phyloP scores from a whole-genome alignment of 805 yeast genomes.

The Pichia sporocuriosa region DNA sequence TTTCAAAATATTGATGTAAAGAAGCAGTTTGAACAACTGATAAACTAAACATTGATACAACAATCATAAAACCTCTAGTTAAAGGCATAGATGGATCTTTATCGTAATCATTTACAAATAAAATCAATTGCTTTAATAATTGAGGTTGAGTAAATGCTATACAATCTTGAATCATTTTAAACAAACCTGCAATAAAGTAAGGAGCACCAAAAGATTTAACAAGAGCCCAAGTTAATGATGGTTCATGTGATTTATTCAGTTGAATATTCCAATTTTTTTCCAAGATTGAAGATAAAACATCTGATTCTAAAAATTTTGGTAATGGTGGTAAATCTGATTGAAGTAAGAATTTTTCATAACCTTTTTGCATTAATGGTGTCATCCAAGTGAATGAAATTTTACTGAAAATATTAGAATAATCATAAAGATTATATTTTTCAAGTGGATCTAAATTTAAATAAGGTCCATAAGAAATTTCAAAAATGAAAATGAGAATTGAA shows the following conservation, averaged over 20 bases:
- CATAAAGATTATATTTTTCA: conserved; percentile 38
- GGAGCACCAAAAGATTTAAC: conserved; percentile 66
- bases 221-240: conserved; percentile 40
- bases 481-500: conserved; percentile 33
- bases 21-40: conserved; percentile 73
- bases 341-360: conserved; percentile 40
- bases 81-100: conserved; percentile 49
- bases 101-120: conserved; percentile 47
- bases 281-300: conserved; percentile 42
- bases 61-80: conserved; percentile 69
- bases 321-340: conserved; percentile 68
- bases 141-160: conserved; percentile 87
- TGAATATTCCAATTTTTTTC: conserved; percentile 57
- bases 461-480: conserved; percentile 40
- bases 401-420: conserved; percentile 44
- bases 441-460: conserved; percentile 26
- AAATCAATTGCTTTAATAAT: conserved; percentile 58
- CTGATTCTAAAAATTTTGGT: conserved; percentile 60
- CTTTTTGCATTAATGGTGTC: conserved; percentile 50
- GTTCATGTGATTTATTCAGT: conserved; percentile 25
- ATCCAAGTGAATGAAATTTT: conserved; percentile 53
- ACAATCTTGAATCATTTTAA: conserved; percentile 69
- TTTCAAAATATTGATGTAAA: conserved; percentile 72
- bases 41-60: conserved; percentile 64
- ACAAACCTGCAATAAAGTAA: conserved; percentile 64